phyloP scores from a whole-genome alignment of 768 basidiomycete species.

The Russula dissimulans region DNA sequence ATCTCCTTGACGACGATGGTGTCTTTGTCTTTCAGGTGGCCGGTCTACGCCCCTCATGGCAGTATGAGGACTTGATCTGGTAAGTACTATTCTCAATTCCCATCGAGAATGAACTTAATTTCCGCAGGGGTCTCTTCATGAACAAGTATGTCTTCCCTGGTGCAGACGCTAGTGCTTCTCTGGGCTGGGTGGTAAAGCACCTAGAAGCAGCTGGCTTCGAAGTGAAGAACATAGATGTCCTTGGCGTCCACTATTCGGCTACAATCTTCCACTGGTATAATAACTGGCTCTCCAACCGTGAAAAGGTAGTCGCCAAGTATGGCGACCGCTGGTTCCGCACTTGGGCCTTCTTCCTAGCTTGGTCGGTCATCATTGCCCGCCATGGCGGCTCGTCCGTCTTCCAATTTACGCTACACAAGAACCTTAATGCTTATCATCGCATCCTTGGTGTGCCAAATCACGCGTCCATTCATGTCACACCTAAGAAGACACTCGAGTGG shows the following conservation, averaged over 20 bases:
- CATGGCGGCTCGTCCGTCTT: conserved; percentile 90
- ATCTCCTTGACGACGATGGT: conserved; percentile 90
- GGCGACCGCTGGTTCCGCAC: conserved; percentile 91
- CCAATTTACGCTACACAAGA: conserved; percentile 98
- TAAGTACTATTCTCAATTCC: conserved; percentile 24
- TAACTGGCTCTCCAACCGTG: conserved; percentile 94
- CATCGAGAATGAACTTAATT: not conserved
- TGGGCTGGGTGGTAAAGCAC: conserved; percentile 87
- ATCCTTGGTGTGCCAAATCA: conserved; percentile 79
- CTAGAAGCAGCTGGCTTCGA: conserved; percentile 92
- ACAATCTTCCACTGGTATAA: conserved; percentile 90
- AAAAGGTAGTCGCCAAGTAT: conserved; percentile 80
- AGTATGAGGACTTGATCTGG: conserved; percentile 97
- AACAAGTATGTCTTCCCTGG: conserved; percentile 99
- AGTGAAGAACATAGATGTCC: conserved; percentile 91
- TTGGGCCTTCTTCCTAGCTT: conserved; percentile 97
- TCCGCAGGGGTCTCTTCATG: conserved; percentile 85
- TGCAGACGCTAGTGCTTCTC: conserved; percentile 91
- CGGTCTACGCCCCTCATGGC: conserved; percentile 92
- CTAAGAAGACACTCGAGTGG: conserved; percentile 44
- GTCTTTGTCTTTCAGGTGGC: conserved; percentile 96
- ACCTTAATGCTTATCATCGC: conserved; percentile 91
- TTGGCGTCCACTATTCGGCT: conserved; percentile 95
- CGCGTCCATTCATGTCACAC: conserved; percentile 62
- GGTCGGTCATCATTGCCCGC: conserved; percentile 72